Conservation (phyloP, 1,284 basidiomycete species). For the Somion occarium region DNA sequence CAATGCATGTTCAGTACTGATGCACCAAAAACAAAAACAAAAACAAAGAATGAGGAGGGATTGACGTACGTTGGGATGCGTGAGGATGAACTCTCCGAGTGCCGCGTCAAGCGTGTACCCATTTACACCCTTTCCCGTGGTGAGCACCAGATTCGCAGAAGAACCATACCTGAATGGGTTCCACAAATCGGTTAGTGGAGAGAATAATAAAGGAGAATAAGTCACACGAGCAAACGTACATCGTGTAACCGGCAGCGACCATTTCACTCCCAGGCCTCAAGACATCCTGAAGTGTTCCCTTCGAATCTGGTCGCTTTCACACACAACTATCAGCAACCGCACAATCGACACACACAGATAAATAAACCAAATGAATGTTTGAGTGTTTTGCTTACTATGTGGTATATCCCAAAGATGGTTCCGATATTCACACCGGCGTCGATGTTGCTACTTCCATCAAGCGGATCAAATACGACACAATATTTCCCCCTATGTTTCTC, state of each 20-base stretch:
- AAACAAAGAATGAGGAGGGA: background rate
- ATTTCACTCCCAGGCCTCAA: constrained; percentile 93
- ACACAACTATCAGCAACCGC: constrained; percentile 4
- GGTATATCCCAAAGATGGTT: constrained; percentile 99
- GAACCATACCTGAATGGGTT: constrained; percentile 81
- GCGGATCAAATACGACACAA: constrained; percentile 98
- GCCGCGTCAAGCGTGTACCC: constrained; percentile 97
- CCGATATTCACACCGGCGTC: constrained; percentile 99
- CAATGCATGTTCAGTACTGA: constrained; percentile 11
- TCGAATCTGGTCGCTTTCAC: constrained; percentile 65
- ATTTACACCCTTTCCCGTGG: constrained; percentile 95
- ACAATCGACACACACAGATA: background rate
- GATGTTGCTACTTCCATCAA: constrained; percentile 98
- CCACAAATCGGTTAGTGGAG: background rate
- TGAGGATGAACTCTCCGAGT: constrained; percentile 98
- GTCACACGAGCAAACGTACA: constrained; percentile 46
- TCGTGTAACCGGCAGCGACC: constrained; percentile 97
- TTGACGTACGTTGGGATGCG: constrained; percentile 82
- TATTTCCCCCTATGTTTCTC: constrained; percentile 77
- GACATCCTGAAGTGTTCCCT: constrained; percentile 82
- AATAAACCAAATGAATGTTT: constrained; percentile 3
- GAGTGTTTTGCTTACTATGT: constrained; percentile 53
- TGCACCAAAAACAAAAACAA: background rate
- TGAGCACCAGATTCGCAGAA: constrained; percentile 94
- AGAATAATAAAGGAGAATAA: constrained; percentile 1